phyloP scores from a whole-genome alignment of 306 rosid genomes.

The Begonia loranthoides region DNA sequence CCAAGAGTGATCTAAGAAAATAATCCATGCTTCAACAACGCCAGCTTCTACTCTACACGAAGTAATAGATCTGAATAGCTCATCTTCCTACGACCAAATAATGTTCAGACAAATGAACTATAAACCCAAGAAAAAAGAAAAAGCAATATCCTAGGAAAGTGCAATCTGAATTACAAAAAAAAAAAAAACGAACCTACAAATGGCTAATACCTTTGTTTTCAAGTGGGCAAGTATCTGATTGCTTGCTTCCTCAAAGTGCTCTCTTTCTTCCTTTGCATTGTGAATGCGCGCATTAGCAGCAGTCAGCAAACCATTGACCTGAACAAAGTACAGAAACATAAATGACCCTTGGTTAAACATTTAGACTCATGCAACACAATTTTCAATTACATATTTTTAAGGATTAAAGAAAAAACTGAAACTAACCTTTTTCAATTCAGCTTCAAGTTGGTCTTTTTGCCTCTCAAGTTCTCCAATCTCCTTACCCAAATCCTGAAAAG shows the following conservation, averaged over 20 bases:
- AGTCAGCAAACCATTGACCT: conserved; percentile 51
- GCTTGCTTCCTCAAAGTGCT: conserved; percentile 79
- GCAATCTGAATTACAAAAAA: background rate
- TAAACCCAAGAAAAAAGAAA: background rate
- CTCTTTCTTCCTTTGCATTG: conserved; percentile 81
- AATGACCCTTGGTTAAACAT: no score
- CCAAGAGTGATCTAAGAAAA: conserved; percentile 62
- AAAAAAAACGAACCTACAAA: conserved; percentile 1
- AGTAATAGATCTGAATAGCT: conserved; percentile 46
- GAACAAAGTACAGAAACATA: conserved; percentile 9
- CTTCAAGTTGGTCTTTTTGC: conserved; percentile 65
- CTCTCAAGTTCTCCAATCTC: conserved; percentile 66
- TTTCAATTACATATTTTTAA: background rate
- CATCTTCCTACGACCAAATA: conserved; percentile 59
- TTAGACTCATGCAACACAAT: no score
- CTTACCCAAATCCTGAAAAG: conserved; percentile 52
- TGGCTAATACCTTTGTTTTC: conserved; percentile 46
- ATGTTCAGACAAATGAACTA: conserved; percentile 8
- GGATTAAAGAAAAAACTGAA: conserved; percentile 2
- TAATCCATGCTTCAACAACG: conserved; percentile 53
- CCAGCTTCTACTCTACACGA: conserved; percentile 51
- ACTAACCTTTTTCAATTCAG: conserved; percentile 46
- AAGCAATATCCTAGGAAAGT: background rate
- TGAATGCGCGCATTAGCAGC: conserved; percentile 47
- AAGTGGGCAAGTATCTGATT: conserved; percentile 55